Percentiles rank a stretch among this genome's conserved stretches.
phyloP scores from a whole-genome alignment of 768 basidiomycete species.

The Russula ochroleuca region DNA sequence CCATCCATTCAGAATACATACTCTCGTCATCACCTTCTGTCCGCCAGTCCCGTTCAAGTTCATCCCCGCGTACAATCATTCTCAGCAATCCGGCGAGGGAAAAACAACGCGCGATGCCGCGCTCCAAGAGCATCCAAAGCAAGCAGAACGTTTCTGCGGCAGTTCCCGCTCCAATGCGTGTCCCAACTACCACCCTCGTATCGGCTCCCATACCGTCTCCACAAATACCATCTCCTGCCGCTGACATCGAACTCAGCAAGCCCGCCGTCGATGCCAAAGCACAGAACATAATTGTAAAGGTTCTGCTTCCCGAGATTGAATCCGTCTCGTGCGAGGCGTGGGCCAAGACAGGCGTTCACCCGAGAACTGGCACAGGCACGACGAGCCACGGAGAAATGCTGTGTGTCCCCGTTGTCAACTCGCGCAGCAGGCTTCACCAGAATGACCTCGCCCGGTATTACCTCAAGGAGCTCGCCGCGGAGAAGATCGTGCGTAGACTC shows the following conservation, averaged over 20 bases:
- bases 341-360: neutral
- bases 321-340: neutral
- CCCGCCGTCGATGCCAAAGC: neutral
- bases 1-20: neutral
- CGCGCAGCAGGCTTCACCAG: neutral
- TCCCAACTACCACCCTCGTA: neutral
- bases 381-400: neutral
- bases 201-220: neutral
- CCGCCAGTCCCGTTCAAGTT: neutral
- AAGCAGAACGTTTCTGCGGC: neutral
- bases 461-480: neutral
- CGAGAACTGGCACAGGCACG: neutral
- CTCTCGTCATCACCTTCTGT: neutral
- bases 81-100: neutral
- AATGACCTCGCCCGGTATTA: conserved; percentile 8
- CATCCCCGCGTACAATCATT: neutral
- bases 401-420: conserved; percentile 1
- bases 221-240: neutral
- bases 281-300: no score
- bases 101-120: neutral
- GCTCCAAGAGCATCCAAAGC: neutral
- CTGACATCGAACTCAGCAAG: neutral
- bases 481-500: neutral
- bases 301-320: neutral
- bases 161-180: neutral